phyloP scores from a whole-genome alignment of 1,284 basidiomycete species.

The Macrocystidia cucumis region DNA sequence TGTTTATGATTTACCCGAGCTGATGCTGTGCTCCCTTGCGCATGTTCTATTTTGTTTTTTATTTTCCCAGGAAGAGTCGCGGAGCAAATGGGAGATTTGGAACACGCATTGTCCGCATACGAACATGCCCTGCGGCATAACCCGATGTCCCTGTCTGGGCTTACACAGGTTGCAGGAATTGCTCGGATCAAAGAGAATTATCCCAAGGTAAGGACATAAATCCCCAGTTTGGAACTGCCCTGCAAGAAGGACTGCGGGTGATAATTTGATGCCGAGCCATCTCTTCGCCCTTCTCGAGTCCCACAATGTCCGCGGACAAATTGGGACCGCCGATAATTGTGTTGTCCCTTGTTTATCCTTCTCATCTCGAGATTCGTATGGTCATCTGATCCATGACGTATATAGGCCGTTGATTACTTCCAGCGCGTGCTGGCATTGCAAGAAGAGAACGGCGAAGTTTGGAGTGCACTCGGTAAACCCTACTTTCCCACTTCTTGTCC shows the following conservation, averaged over 20 bases:
- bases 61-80: conserved; percentile 70
- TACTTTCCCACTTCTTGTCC: conserved; percentile 9
- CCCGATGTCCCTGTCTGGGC: conserved; percentile 77
- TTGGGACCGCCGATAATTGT: conserved; percentile 22
- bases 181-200: conserved; percentile 86
- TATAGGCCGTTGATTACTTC: conserved; percentile 91
- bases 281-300: no score
- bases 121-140: conserved; percentile 92
- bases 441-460: conserved; percentile 91
- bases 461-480: conserved; percentile 79
- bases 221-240: no score
- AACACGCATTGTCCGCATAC: conserved; percentile 84
- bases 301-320: conserved; percentile 32
- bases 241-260: no score
- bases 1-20: no score
- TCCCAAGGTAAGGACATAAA: conserved; percentile 63
- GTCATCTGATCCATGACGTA: conserved; percentile 31
- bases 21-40: no score
- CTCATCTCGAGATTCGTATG: conserved; percentile 20
- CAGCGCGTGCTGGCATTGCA: conserved; percentile 85
- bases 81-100: conserved; percentile 86
- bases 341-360: conserved; percentile 19
- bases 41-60: conserved; percentile 9
- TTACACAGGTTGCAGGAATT: conserved; percentile 88
- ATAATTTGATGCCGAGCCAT: conserved; percentile 17